phyloP scores from a whole-genome alignment of 1,139 yeast species.

The Taphrina communis region DNA sequence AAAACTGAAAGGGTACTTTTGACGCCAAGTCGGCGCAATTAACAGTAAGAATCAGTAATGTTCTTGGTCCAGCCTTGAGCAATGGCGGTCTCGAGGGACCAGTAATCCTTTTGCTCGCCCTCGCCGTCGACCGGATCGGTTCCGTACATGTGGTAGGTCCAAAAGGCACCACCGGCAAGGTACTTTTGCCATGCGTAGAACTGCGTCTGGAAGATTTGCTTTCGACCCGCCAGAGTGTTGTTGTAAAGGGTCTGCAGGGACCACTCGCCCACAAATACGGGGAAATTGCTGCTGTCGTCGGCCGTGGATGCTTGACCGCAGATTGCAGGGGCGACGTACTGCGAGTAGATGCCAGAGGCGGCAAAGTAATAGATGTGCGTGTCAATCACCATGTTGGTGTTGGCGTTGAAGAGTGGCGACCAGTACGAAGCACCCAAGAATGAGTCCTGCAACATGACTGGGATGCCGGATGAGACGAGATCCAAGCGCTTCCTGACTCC shows the following conservation, averaged over 20 bases:
- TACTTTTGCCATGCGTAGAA: conserved; percentile 14
- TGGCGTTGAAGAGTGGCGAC: conserved; percentile 5
- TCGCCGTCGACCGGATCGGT: conserved; percentile 12
- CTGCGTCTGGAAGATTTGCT: conserved; percentile 52
- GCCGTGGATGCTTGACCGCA: conserved; percentile 20
- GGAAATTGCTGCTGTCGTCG: conserved; percentile 5
- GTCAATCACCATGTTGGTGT: conserved; percentile 20
- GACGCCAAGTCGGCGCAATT: neutral
- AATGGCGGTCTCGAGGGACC: conserved; percentile 13
- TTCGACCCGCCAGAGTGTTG: conserved; percentile 47
- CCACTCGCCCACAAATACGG: conserved; percentile 28
- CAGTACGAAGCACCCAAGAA: conserved; percentile 16
- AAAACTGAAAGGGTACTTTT: too few relatives aligned
- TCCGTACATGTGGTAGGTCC: conserved; percentile 21
- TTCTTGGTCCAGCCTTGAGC: neutral
- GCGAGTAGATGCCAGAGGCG: conserved; percentile 15
- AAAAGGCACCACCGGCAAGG: conserved; percentile 25
- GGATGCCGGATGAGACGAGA: conserved; percentile 17
- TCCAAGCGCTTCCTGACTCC: conserved; percentile 5
- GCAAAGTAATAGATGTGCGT: conserved; percentile 20
- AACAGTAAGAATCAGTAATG: conserved; percentile 11
- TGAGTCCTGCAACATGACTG: conserved; percentile 28
- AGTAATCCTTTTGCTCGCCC: conserved; percentile 9
- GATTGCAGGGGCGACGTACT: conserved; percentile 12
- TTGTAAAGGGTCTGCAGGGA: conserved; percentile 11